A percentile compares a stretch with the other conserved stretches of the same genome.
Conservation (phyloP, 2,329 filamentous ascomycete species). For the Fusarium coicis region DNA sequence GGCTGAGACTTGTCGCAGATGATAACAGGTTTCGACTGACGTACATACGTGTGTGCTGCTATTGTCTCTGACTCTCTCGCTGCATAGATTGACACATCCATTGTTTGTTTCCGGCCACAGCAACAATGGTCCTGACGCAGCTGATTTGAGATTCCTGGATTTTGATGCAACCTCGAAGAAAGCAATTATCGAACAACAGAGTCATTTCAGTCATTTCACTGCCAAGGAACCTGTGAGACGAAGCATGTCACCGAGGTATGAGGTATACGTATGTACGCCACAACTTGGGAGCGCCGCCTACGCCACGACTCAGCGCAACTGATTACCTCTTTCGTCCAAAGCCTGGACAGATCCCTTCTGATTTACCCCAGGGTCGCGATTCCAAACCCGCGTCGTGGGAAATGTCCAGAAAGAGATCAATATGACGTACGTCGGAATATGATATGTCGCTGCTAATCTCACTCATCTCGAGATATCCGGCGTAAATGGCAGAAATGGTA, state of each 20-base stretch:
- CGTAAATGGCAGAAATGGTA: not conserved
- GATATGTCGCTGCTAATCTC: slow-evolving; percentile 11
- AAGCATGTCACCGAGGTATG: slow-evolving; percentile 18
- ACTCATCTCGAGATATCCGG: slow-evolving; percentile 2
- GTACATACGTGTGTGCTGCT: not conserved
- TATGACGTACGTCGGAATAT: slow-evolving; percentile 29
- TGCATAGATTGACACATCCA: slow-evolving; percentile 1
- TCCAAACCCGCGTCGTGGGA: not conserved
- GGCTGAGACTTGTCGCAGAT: slow-evolving; percentile 14
- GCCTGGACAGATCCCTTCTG: slow-evolving; percentile 3
- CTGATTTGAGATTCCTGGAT: slow-evolving; percentile 6
- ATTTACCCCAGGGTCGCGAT: slow-evolving; percentile 15
- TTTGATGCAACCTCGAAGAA: not conserved
- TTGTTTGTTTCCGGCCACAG: slow-evolving; percentile 3
- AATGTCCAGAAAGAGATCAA: not conserved
- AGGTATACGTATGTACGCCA: not conserved
- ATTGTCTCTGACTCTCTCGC: not conserved
- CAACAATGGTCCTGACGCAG: slow-evolving; percentile 4
- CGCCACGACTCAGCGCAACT: slow-evolving; percentile 15
- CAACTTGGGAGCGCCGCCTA: slow-evolving; percentile 25
- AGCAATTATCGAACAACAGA: not conserved
- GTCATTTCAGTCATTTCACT: not conserved
- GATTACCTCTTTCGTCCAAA: slow-evolving; percentile 20
- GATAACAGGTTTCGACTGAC: not conserved
- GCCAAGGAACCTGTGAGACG: slow-evolving; percentile 2